Conservation (phyloP, 129 eudicot genomes). For the Tagetes patula region DNA sequence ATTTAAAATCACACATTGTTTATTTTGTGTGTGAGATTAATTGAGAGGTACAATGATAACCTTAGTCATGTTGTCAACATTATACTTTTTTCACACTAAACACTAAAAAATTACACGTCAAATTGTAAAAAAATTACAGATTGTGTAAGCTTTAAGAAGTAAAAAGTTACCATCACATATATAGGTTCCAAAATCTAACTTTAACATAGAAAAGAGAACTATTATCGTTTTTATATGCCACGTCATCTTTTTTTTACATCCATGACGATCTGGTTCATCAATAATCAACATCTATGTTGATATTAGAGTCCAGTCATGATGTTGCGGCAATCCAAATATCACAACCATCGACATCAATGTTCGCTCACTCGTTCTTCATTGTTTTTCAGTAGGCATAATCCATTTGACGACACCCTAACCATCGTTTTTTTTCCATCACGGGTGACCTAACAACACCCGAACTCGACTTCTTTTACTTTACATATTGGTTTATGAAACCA, state of each 20-base stretch:
- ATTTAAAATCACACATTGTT: neutral
- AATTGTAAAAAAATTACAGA: too few relatives aligned
- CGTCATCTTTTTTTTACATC: neutral
- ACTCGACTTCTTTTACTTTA: neutral
- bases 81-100: too few relatives aligned
- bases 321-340: neutral
- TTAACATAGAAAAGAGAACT: too few relatives aligned
- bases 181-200: neutral
- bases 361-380: neutral
- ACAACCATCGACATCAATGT: neutral
- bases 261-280: too few relatives aligned
- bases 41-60: neutral
- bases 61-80: conserved; percentile 4
- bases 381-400: neutral
- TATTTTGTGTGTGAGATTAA: neutral
- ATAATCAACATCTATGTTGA: too few relatives aligned
- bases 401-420: neutral
- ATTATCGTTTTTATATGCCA: neutral
- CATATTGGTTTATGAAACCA: too few relatives aligned
- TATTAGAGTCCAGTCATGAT: too few relatives aligned
- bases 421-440: too few relatives aligned
- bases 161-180: neutral
- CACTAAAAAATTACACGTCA: too few relatives aligned
- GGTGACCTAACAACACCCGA: neutral
- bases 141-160: too few relatives aligned